Evolutionary conservation across 352 stramenopile genomes (phyloP), one percentile per base, ranked within the genome.

Genomic region (Globisporangium megalacanthum): DNA sequence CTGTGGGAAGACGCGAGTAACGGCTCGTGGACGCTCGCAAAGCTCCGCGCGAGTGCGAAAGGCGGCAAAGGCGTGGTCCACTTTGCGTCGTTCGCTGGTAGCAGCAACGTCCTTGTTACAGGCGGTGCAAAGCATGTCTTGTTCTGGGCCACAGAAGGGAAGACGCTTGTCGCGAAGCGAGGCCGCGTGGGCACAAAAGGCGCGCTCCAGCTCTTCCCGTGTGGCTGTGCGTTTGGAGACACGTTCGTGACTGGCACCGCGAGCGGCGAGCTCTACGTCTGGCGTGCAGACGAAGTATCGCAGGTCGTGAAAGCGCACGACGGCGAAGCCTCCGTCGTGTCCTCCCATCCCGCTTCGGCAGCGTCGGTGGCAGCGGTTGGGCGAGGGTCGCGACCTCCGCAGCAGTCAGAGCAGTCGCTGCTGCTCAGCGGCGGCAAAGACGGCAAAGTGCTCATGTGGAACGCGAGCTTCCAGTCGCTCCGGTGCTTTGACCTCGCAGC

Each of bases 1-100:
- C 60, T 96, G 9, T 95, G 87, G 78, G 70, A 76, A 41, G 78
- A 89, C 59, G 65, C 65, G 19, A 89, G 78, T 52, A 74, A 83
- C 52, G 77, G 80, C 7, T 78, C 76, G 9, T 94, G 84, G 84
- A 93, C 69, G 25, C 52, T 69, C 35, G 53, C 60, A 4, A 79
- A 75, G 44, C 56, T 83, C 1, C 52, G 74, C 6, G 75, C 73
- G 36, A 75, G 69, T 1, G 64, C 67, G 0, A 89, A 85, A 56
- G 76, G 79, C 0, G 71, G 87, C 47, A 80, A 88, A 46, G 72
- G 59, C 7, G 19, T 77, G 46, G 83, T 89, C 56, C 61, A 69
- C 6, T 89, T 87, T 69, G 73, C 69, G 11, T 68, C 58, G 13
- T 89, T 88, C 53, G 62, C 71, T 2, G 29, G 56, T 0, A 76